phyloP scores from a whole-genome alignment of 441 rosid genomes.

The Gossypium aridum region DNA sequence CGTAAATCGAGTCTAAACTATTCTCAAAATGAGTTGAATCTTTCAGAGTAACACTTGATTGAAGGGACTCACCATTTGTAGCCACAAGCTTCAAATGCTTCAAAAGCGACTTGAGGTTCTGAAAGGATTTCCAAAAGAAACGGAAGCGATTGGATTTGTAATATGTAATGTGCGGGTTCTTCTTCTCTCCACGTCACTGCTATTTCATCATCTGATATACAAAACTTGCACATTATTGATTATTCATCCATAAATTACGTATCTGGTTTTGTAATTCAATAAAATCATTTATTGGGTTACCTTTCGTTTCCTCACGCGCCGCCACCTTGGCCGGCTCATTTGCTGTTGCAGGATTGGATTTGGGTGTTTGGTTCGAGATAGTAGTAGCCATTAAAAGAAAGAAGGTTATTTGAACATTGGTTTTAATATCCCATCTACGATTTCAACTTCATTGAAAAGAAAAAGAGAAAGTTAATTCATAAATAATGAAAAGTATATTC shows the following conservation, averaged over 20 bases:
- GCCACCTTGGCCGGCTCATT: neutral
- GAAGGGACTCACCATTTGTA: constrained; percentile 4
- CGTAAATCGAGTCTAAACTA: too few species aligned
- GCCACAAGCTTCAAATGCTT: neutral
- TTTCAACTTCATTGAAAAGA: too few species aligned
- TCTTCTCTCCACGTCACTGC: neutral
- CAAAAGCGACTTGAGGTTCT: too few species aligned
- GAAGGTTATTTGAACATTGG: too few species aligned
- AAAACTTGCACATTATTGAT: too few species aligned
- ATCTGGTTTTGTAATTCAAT: neutral
- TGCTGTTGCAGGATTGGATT: neutral
- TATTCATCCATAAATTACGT: too few species aligned
- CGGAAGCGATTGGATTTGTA: neutral
- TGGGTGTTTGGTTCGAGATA: neutral
- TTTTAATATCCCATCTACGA: too few species aligned
- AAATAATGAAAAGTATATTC: neutral
- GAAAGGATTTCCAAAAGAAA: neutral
- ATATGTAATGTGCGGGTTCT: neutral
- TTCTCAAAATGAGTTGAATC: too few species aligned
- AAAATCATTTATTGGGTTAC: neutral
- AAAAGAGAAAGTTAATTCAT: neutral
- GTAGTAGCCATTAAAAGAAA: too few species aligned
- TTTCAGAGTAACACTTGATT: too few species aligned
- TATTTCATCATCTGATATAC: neutral
- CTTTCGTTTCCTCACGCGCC: neutral